Evolutionary conservation across 805 yeast species (phyloP), one percentile per base, ranked within the genome.

Genomic region (Jamesozyma gamospora): DNA sequence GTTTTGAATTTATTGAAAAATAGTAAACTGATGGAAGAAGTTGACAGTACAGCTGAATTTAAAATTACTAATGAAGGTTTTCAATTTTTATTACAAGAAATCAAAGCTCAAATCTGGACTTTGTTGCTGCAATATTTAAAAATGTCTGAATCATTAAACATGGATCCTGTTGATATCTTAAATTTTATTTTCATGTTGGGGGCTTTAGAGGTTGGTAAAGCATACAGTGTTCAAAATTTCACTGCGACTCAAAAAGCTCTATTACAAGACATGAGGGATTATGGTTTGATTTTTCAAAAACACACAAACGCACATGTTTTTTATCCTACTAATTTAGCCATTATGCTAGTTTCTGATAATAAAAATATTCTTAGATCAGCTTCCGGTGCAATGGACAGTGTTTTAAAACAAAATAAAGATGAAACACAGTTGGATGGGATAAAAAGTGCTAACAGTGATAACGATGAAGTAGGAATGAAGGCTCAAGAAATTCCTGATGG

Each of bases 91-190:
- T 66, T 92, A 33, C 98, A 90, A 60, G 96, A 88, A 52, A 83
- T 83, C 19, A 87, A 86, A 56, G 82, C 95, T 0, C 98, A 92
- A 61, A 80, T 92, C 14, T 92, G 98, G 98, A 80, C 95, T 0
- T 64, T 92, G 31, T 64, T 92, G 35, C 64, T 92, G 30, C 96
- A 92, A 56, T 92, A 92, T 56, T 65, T 92, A 45, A 81, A 83
- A 56, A 73, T 85, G 70, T 75, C 96, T 1, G 90, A 84, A 53
- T 77, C 78, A 21, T 69, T 85, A 37, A 76, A 83, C 53, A 85
- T 88, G 95, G 95, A 92, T 62, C 87, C 95, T 0, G 97, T 92
- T 15, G 98, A 92, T 53, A 95, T 92, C 28, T 68, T 92, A 34
- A 88, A 90, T 60, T 92, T 92, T 60, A 81, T 92, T 11, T 92